Base-by-base conservation (phyloP, 257 asterid species). In the Linaria vulgaris region DNA sequence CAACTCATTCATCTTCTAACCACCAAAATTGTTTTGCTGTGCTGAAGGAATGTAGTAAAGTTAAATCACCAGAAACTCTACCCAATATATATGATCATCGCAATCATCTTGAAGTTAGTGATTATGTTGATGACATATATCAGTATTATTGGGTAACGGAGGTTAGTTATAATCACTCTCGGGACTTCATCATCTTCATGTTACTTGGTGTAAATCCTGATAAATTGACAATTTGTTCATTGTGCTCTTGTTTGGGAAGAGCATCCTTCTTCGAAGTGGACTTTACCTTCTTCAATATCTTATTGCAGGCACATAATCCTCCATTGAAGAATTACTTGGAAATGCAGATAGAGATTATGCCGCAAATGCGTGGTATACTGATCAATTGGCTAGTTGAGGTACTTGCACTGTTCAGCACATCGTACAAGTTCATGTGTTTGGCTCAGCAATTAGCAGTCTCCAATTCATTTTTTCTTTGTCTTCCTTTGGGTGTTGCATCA, bases 301-400 rank as follows among this genome's bases (percentile, higher is more conserved):
- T 50, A 43, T 57, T 75, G 72, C 78, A 91, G 96, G 81, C 81
- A 39, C 94, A 77, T 27, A 85, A 77, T 76, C 86, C 77, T 73
- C 71, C 71, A 15, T 46, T 80, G 72, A 78, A 81, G 81, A 67
- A 77, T 60, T 87, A 82, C 82, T 69, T 87, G 83, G 91, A 63
- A 27, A 68, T 59, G 64, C 96, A 85, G 72, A 66, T 68, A 54
- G 84, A 86, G 17, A 82, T 88, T 56, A 77, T 92, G 61, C 95
- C 96, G 69, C 89, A 83, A 72, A 91, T 83, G 91, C 96, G 98
- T 74, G 95, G 94, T 34, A 76, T 85, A 79, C 73, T 92, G 79
- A 81, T 92, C 84, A 92, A 89, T 75, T 92, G 99, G 99, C 96
- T 92, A 59, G 81, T 89, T 50, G 97, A 92, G 85, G 98, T 91